These are phyloP conservation scores for Diplodia intermedia DNA, from an alignment of 2,329 filamentous ascomycete genomes.

Conservation along the genomic window DNA sequence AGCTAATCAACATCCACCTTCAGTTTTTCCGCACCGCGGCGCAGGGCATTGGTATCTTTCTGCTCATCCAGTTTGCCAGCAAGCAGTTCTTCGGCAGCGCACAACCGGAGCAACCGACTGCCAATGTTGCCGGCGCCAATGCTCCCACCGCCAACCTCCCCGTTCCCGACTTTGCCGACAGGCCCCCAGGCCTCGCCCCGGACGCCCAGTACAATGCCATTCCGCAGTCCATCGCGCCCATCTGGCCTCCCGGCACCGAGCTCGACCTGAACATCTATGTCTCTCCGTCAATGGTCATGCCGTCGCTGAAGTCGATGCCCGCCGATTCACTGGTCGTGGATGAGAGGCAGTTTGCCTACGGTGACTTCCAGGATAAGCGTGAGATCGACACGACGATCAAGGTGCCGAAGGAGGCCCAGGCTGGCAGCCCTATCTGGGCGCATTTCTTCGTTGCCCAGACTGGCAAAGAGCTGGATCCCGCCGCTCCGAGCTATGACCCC, in stretches of 20 bases:
- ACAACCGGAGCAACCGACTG: conserved; percentile 31
- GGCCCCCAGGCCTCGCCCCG: conserved; percentile 54
- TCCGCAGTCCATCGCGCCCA: conserved; percentile 77
- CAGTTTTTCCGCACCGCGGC: conserved; percentile 51
- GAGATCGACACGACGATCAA: conserved; percentile 77
- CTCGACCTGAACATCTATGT: conserved; percentile 88
- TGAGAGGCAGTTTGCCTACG: conserved; percentile 80
- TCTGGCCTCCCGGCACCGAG: conserved; percentile 81
- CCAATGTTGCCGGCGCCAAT: conserved; percentile 38
- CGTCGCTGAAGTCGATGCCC: conserved; percentile 69
- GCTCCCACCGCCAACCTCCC: conserved; percentile 43
- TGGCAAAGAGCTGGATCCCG: conserved; percentile 79
- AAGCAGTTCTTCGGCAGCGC: conserved; percentile 59
- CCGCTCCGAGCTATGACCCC: conserved; percentile 72
- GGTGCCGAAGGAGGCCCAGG: conserved; percentile 80
- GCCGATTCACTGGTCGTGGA: conserved; percentile 75
- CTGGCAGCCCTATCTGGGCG: conserved; percentile 92
- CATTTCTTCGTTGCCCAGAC: conserved; percentile 88
- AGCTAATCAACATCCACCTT: not conserved
- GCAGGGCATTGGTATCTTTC: conserved; percentile 66
- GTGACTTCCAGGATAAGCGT: conserved; percentile 79
- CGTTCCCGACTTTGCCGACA: conserved; percentile 47
- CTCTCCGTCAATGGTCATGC: conserved; percentile 74
- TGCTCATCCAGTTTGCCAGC: conserved; percentile 64
- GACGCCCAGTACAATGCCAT: conserved; percentile 66